Base-by-base conservation (phyloP, 768 basidiomycete genomes). In the Lactarius pseudohatsudake region DNA sequence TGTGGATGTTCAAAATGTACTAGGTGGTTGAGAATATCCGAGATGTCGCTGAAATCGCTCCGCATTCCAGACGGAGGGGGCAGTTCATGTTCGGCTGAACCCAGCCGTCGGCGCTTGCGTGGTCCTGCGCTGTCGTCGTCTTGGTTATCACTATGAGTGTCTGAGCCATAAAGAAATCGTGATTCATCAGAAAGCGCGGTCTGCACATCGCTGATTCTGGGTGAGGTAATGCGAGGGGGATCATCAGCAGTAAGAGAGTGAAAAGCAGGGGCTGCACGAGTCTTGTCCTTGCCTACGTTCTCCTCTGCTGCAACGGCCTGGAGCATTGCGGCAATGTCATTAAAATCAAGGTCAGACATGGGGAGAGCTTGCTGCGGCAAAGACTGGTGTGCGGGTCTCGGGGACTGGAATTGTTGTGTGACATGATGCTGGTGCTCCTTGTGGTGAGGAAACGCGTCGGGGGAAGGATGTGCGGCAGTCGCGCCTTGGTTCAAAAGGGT, bases 21-120 rank as follows among this genome's bases (percentile, higher is more conserved):
- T 43, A 91, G 82, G 70, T 91, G 90, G 72, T 83, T 87, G 64
- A 92, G 76, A 63, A 92, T 91, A 71, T 92, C 91, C 61, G 92
- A 77, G 57, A 92, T 91, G 72, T 92, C 91, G 73, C 82, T 86
- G 66, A 92, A 85, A 72, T 92, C 90, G 54, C 84, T 81, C 63
- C 66, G 74, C 88, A 90, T 72, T 85, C 87, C 34, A 36, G 85
- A 79, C 26, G 58, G 67, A 26, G 53, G 61, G 55, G 60, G 66
- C 34, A 73, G 32, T 59, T 79, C 80, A 71, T 76, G 53, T 55
- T 57, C 80, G 74, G 67, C 72, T 70, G 61, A 72, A 65, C 40
- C 41, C 16, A 68, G 54, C 57, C 62, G 76, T 71, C 59, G 72
- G 72, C 62, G 70, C 54, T 64, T 70, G 36, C 69, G 40, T 59